Evolutionary conservation across 345 rosid genomes (phyloP), one percentile per base, ranked within the genome.

Genomic region (Eucalyptus marginata): DNA sequence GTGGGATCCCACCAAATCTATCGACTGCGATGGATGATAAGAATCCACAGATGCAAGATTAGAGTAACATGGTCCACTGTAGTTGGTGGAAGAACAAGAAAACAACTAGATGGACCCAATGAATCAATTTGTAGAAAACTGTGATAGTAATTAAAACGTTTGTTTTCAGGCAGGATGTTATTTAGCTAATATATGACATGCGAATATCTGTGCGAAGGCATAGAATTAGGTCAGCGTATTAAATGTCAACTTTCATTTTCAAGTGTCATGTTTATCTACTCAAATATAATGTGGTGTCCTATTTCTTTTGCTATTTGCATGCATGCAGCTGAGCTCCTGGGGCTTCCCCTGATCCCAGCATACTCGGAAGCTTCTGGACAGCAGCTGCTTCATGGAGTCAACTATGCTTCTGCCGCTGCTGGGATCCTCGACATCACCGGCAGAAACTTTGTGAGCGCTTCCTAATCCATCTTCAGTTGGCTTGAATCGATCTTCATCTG

Each of bases 341-440:
- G 98, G 50, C 95, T 98, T 68, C 98, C 99, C 20, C 86, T 97
- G 87, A 97, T 95, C 91, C 99, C 99, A 84, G 94, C 99, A 15
- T 93, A 88, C 91, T 93, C 98, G 15, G 95, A 95, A 90, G 99
- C 99, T 50, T 91, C 97, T 36, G 96, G 97, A 16, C 93, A 94
- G 59, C 94, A 96, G 92, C 90, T 98, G 58, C 95, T 97, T 88
- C 96, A 93, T 71, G 99, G 98, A 4, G 94, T 96, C 90, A 98
- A 98, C 93, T 98, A 96, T 62, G 99, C 99, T 81, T 98, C 99
- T 18, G 99, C 99, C 2, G 99, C 99, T 13, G 97, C 99, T 2
- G 99, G 99, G 49, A 97, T 98, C 68, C 99, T 98, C 33, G 98
- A 96, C 56, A 90, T 90, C 91, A 98, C 98, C 10, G 99, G 99